phyloP scores from a whole-genome alignment of 2,329 filamentous ascomycete genomes.

The Fonsecaea pugnacius region DNA sequence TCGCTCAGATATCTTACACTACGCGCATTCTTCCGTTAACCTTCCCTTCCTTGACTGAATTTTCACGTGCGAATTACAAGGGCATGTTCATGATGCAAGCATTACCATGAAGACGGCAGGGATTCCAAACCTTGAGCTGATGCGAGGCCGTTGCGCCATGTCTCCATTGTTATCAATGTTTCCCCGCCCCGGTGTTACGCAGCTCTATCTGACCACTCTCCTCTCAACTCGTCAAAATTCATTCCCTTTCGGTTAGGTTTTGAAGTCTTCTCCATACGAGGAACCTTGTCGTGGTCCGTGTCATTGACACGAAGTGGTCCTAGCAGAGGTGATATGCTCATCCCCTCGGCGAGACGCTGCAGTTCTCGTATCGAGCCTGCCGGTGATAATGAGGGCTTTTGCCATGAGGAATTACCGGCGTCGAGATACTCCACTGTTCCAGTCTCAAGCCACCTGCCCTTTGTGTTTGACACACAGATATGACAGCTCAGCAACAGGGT shows the following conservation, averaged over 20 bases:
- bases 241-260: slow-evolving; percentile 9
- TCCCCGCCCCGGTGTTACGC: slow-evolving; percentile 10
- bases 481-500: slow-evolving; percentile 1
- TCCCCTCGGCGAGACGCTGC: not conserved
- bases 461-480: slow-evolving; percentile 6
- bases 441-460: not conserved
- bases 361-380: slow-evolving; percentile 10
- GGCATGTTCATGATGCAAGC: not conserved
- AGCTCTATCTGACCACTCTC: slow-evolving; percentile 20
- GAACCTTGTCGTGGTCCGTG: not conserved
- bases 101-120: slow-evolving; percentile 1
- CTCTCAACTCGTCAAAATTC: not conserved
- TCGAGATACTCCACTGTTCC: slow-evolving; percentile 2
- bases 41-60: not conserved
- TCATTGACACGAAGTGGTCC: slow-evolving; percentile 6
- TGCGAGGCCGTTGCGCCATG: slow-evolving; percentile 6
- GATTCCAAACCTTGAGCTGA: slow-evolving; percentile 10
- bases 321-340: not conserved
- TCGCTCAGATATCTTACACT: not conserved
- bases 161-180: slow-evolving; percentile 10
- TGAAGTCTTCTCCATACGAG: not conserved
- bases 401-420: not conserved
- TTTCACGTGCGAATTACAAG: slow-evolving; percentile 21
- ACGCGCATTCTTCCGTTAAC: slow-evolving; percentile 1
- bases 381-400: not conserved